Evolutionary conservation across 192 early-diverging fungal species (phyloP), one percentile per base, ranked within the genome.

Genomic region (Coemansia sp.): DNA sequence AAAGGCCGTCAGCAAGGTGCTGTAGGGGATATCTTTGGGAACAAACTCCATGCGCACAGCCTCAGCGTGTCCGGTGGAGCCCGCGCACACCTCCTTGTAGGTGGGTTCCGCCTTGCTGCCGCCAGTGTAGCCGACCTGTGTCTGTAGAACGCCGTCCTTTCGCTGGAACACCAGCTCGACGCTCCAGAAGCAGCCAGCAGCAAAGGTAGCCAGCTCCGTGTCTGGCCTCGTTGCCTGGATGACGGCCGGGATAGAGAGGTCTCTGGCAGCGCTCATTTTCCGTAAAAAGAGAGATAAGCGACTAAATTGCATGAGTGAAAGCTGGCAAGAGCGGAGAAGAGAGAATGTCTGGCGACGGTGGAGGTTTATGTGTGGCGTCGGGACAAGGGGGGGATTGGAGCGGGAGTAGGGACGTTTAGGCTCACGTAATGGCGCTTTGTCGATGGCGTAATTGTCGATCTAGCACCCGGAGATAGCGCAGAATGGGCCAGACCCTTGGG

Each of bases 161-260:
- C 74, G 77, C 65, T 80, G 76, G 66, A 66, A 83, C 3, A 72
- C 74, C 8, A 84, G 69, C 61, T 84, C 75, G 25, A 84, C 70
- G 68, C 82, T 86, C 95, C 95, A 97, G 78, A 97, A 97, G 81
- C 95, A 97, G 43, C 95, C 95, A 7, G 92, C 93, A 39, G 90
- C 95, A 85, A 95, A 93, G 7, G 94, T 95, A 1, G 92, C 93
- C 39, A 78, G 60, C 66, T 75, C 64, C 2, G 70, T 70, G 37
- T 41, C 67, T n/a, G 47, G 59, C 34, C 64, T 59, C 14, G 64
- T 48, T 25, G 66, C 41, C 41, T 75, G 45, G 41, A 81, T 28
- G 12, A 62, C 39, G 5, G 69, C 28, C 38, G 79, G 79, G 4
- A 72, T 73, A 5, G 73, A 63, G 6, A 18, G 18, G 38, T 81